phyloP scores from a whole-genome alignment of 2,329 filamentous ascomycete genomes.

The Coleophoma eucalyptorum region DNA sequence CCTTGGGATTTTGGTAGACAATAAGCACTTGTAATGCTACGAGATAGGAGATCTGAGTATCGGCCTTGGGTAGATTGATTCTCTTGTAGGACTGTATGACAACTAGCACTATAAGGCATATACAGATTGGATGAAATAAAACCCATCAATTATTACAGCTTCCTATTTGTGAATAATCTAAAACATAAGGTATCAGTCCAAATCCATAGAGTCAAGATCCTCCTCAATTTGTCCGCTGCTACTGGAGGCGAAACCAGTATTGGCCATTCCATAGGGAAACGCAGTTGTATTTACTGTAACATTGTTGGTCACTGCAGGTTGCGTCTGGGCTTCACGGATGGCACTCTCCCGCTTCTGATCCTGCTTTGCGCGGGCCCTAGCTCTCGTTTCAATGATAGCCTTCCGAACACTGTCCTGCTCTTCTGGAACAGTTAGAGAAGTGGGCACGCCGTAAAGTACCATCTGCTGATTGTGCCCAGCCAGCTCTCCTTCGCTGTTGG shows the following conservation, averaged over 20 bases:
- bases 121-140: constrained; percentile 16
- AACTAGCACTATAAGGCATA: constrained; percentile 29
- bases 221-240: constrained; percentile 21
- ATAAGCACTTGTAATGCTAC: constrained; percentile 5
- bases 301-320: neutral
- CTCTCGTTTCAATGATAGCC: constrained; percentile 77
- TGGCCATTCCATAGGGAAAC: neutral
- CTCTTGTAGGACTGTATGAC: constrained; percentile 5
- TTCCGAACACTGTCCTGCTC: constrained; percentile 75
- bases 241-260: constrained; percentile 3
- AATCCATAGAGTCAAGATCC: constrained; percentile 64
- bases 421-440: constrained; percentile 69
- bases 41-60: neutral
- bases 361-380: constrained; percentile 60
- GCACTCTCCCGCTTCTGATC: constrained; percentile 32
- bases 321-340: constrained; percentile 10
- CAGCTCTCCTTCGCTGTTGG: constrained; percentile 49
- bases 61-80: neutral
- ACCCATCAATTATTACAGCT: constrained; percentile 5
- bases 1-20: neutral
- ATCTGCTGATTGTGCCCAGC: constrained; percentile 60
- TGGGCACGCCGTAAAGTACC: constrained; percentile 80
- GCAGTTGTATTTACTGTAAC: neutral
- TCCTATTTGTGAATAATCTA: constrained; percentile 8
- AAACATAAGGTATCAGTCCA: constrained; percentile 35